phyloP scores from a whole-genome alignment of 306 rosid genomes.

The Prosopis cineraria region DNA sequence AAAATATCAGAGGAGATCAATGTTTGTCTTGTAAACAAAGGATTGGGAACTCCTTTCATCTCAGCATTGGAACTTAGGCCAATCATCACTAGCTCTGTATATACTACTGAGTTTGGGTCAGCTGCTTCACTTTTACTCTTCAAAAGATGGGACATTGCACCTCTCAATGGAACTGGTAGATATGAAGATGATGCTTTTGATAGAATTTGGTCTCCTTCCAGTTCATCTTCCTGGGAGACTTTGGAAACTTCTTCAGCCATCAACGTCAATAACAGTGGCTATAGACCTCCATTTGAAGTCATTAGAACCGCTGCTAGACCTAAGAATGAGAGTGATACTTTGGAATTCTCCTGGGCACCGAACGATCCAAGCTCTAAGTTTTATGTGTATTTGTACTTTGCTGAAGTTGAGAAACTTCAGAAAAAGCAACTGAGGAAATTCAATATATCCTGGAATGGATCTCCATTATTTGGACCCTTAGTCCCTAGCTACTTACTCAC shows the following conservation, averaged over 20 bases:
- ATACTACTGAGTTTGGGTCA: slow-evolving; percentile 50
- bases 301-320: slow-evolving; percentile 57
- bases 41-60: slow-evolving; percentile 69
- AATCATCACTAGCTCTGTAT: slow-evolving; percentile 43
- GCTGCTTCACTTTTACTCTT: slow-evolving; percentile 52
- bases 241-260: slow-evolving; percentile 40
- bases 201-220: slow-evolving; percentile 52
- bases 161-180: slow-evolving; percentile 52
- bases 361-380: slow-evolving; percentile 42
- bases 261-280: slow-evolving; percentile 42
- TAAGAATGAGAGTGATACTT: slow-evolving; percentile 36
- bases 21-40: slow-evolving; percentile 67
- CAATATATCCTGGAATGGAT: slow-evolving; percentile 63
- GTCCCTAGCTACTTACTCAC: slow-evolving; percentile 43
- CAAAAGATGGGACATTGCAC: slow-evolving; percentile 54
- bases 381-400: slow-evolving; percentile 53
- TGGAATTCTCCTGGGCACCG: slow-evolving; percentile 56
- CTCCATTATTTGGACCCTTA: slow-evolving; percentile 48
- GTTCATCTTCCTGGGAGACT: slow-evolving; percentile 49
- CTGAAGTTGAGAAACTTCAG: slow-evolving; percentile 55
- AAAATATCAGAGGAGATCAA: slow-evolving; percentile 34
- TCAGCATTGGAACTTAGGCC: slow-evolving; percentile 77
- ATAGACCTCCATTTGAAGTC: slow-evolving; percentile 55
- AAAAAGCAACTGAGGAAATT: slow-evolving; percentile 56
- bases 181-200: slow-evolving; percentile 61